Percentiles rank a stretch among this genome's conserved stretches.
These are phyloP conservation scores for Nicotiana tabacum DNA, from an alignment of 257 asterid species.

Conservation along the genomic window DNA sequence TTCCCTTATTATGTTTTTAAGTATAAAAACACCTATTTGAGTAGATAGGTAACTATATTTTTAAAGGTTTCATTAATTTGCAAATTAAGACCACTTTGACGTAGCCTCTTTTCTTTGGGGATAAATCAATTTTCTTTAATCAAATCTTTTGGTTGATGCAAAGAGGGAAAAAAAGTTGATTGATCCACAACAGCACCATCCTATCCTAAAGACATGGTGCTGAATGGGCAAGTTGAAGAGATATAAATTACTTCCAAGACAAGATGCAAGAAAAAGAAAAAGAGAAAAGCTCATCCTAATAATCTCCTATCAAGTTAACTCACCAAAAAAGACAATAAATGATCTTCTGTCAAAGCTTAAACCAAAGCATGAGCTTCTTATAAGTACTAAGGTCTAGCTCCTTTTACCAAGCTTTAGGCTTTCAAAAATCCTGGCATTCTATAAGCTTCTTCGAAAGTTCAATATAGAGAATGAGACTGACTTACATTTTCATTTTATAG, in stretches of 20 bases:
- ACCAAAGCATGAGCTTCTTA: neutral
- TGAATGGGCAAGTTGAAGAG: too few species aligned
- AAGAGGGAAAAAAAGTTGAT: too few species aligned
- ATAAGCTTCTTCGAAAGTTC: neutral
- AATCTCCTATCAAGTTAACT: neutral
- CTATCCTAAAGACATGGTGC: too few species aligned
- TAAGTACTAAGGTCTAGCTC: neutral
- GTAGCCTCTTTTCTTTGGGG: too few species aligned
- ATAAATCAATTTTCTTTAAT: too few species aligned
- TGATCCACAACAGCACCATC: too few species aligned
- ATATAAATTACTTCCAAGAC: neutral
- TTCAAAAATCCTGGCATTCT: neutral
- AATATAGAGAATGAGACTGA: neutral
- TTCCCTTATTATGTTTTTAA: neutral
- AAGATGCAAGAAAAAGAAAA: neutral
- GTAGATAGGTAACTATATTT: neutral
- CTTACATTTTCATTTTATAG: neutral
- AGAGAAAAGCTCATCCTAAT: neutral
- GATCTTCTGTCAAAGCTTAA: neutral
- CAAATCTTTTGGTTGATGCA: too few species aligned
- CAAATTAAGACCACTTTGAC: too few species aligned
- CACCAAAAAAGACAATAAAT: neutral
- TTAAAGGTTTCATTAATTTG: too few species aligned
- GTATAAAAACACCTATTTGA: neutral
- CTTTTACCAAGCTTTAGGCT: neutral